phyloP scores from a whole-genome alignment of 139 green algal species.

The Micromonas commoda region DNA sequence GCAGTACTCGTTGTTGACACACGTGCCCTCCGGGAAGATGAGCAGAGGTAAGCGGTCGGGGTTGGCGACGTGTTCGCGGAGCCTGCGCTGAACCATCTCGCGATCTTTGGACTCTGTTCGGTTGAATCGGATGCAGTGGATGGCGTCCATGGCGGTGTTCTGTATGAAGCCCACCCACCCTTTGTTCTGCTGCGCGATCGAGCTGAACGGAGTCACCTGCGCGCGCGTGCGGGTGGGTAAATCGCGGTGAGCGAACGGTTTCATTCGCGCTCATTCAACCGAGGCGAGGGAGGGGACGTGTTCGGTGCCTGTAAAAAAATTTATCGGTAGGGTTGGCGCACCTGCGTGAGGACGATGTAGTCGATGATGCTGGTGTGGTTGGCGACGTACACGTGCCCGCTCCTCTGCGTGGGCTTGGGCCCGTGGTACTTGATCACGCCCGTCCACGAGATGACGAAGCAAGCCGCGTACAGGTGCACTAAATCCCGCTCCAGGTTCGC shows the following conservation, averaged over 20 bases:
- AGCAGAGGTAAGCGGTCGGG: slow-evolving; percentile 77
- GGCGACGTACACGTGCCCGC: slow-evolving; percentile 79
- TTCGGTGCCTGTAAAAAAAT: no score
- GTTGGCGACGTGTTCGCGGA: slow-evolving; percentile 63
- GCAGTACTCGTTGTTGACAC: slow-evolving; percentile 99
- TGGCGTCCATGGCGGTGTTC: slow-evolving; percentile 66
- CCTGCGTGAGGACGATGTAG: slow-evolving; percentile 85
- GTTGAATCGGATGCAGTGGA: slow-evolving; percentile 98
- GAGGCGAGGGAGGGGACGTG: no score
- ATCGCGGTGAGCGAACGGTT: no score
- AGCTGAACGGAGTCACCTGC: slow-evolving; percentile 78
- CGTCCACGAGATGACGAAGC: slow-evolving; percentile 87
- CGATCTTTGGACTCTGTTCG: slow-evolving; percentile 86
- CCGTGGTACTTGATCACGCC: slow-evolving; percentile 80
- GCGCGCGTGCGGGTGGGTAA: no score
- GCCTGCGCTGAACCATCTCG: slow-evolving; percentile 57
- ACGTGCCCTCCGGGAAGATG: slow-evolving; percentile 98
- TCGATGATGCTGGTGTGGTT: slow-evolving; percentile 99
- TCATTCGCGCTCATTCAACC: no score
- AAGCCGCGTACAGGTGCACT: slow-evolving; percentile 59
- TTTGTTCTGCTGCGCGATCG: slow-evolving; percentile 89
- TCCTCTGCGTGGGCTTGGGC: slow-evolving; percentile 58
- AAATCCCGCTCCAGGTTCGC: slow-evolving; percentile 39
- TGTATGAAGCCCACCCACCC: slow-evolving; percentile 83
- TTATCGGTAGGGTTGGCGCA: no score